These are phyloP conservation scores for Syzygium aqueum DNA, from an alignment of 345 rosid genomes.

Conservation along the genomic window DNA sequence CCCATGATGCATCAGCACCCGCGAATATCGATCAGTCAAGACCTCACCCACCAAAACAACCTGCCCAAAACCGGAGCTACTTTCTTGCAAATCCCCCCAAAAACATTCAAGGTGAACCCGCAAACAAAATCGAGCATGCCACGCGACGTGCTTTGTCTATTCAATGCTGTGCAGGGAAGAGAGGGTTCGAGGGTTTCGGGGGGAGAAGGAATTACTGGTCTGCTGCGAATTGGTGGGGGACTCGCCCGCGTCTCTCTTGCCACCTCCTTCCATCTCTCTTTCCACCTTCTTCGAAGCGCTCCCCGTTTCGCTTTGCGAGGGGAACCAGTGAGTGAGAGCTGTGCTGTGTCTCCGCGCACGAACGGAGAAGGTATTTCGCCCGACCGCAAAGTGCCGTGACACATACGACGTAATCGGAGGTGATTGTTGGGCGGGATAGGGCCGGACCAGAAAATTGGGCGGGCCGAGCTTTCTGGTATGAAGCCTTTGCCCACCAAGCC, in stretches of 20 bases:
- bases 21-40: background rate
- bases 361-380: background rate
- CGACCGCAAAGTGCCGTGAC: background rate
- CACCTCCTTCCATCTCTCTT: background rate
- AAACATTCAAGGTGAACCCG: background rate
- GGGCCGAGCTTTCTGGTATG: background rate
- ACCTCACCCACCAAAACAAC: background rate
- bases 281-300: background rate
- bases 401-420: rapidly evolving
- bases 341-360: background rate
- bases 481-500: background rate
- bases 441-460: background rate
- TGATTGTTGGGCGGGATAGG: background rate
- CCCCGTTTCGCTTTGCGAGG: background rate
- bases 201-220: background rate
- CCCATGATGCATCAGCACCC: background rate
- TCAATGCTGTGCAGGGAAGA: background rate
- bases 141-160: background rate
- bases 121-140: background rate
- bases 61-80: background rate
- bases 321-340: background rate
- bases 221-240: background rate
- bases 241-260: background rate
- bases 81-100: background rate
- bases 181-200: background rate